Conservation (phyloP, 2,329 filamentous ascomycete genomes). For the Fusarium equiseti region DNA sequence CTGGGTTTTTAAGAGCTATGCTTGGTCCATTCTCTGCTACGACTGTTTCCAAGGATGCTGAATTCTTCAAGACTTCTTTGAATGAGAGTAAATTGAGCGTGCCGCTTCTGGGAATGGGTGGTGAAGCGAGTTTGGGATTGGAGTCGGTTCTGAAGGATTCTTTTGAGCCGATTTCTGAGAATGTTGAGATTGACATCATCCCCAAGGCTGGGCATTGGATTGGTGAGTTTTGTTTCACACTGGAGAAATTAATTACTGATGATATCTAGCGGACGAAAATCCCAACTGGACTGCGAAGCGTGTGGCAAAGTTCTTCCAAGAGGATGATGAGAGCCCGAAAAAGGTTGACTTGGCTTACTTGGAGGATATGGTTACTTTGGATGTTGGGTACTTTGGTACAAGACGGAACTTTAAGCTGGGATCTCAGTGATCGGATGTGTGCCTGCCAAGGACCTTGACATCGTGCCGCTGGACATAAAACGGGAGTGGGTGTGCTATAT, state of each 20-base stretch:
- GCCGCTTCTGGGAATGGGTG: conserved; percentile 44
- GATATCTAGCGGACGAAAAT: conserved; percentile 41
- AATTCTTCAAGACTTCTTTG: conserved; percentile 53
- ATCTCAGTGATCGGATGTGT: neutral
- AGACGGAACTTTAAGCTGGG: conserved; percentile 3
- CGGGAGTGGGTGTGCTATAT: neutral
- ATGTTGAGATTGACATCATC: conserved; percentile 39
- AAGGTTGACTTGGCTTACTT: conserved; percentile 35
- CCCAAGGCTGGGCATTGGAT: conserved; percentile 49
- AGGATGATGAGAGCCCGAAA: conserved; percentile 4
- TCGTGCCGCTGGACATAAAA: neutral
- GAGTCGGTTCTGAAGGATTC: conserved; percentile 4
- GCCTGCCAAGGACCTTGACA: neutral
- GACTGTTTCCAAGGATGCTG: conserved; percentile 50
- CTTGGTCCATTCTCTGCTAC: conserved; percentile 53
- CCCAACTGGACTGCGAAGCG: conserved; percentile 40
- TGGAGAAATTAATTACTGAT: neutral
- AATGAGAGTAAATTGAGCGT: conserved; percentile 24
- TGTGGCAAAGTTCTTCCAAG: conserved; percentile 33
- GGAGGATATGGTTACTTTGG: conserved; percentile 34
- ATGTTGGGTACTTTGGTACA: conserved; percentile 33
- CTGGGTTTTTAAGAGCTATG: conserved; percentile 57
- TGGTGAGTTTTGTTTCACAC: conserved; percentile 9
- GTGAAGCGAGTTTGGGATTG: conserved; percentile 45
- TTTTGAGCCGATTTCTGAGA: conserved; percentile 18